phyloP scores from a whole-genome alignment of 192 early-diverging fungal species.

The Backusella australiensis region DNA sequence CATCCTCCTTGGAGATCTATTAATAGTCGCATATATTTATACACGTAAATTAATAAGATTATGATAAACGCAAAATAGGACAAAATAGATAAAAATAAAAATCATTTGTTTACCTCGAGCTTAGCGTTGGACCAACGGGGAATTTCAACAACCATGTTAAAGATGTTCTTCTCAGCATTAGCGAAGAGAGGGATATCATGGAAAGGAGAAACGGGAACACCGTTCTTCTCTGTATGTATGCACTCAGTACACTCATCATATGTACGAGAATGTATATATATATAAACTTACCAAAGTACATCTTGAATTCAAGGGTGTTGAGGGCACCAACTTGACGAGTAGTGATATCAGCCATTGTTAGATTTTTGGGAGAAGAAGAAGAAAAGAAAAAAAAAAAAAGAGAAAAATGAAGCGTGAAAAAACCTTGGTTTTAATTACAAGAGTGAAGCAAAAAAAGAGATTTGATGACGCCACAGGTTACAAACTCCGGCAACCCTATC shows the following conservation, averaged over 20 bases:
- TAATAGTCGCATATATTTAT: background rate
- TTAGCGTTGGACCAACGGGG: slow-evolving; percentile 99
- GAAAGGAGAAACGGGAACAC: slow-evolving; percentile 89
- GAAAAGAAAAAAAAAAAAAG: slow-evolving; percentile 2
- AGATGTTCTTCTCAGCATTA: slow-evolving; percentile 84
- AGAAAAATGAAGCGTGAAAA: background rate
- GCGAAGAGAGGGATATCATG: slow-evolving; percentile 98
- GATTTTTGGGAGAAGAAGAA: background rate
- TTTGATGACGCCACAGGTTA: slow-evolving; percentile 11
- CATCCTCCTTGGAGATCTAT: slow-evolving; percentile 92
- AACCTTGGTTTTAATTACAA: background rate
- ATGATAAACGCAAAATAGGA: background rate
- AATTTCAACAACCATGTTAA: slow-evolving; percentile 99
- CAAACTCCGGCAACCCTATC: background rate
- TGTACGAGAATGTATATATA: background rate
- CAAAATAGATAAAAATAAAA: background rate
- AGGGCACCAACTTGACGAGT: slow-evolving; percentile 83
- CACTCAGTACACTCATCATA: background rate
- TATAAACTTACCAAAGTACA: slow-evolving; percentile 71
- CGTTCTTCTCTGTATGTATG: slow-evolving; percentile 64
- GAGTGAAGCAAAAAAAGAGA: background rate
- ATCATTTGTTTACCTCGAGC: slow-evolving; percentile 64
- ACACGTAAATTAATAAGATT: background rate
- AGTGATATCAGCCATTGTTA: slow-evolving; percentile 62
- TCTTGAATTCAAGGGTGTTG: slow-evolving; percentile 87